Conservation (phyloP, 148 eudicot species). For the Salicornia ramosissima region DNA sequence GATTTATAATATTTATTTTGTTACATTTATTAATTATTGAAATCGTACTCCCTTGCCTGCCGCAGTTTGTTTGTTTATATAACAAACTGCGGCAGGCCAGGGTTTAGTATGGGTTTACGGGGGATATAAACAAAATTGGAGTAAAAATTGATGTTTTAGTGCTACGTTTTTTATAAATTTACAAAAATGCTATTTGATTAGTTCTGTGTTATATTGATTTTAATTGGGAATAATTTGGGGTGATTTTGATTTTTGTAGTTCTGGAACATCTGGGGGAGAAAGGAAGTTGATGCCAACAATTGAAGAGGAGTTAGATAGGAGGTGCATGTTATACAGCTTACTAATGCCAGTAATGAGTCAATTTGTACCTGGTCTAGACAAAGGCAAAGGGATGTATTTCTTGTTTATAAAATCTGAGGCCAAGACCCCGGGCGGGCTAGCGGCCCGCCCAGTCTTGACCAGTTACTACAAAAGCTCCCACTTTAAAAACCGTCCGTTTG, state of each 20-base stretch:
- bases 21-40: too few relatives aligned
- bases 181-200: too few relatives aligned
- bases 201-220: too few relatives aligned
- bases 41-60: too few relatives aligned
- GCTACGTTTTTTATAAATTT: too few relatives aligned
- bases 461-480: constrained; percentile 67
- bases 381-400: constrained; percentile 85
- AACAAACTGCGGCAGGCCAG: too few relatives aligned
- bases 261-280: constrained; percentile 84
- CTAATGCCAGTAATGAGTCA: constrained; percentile 82
- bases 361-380: constrained; percentile 57
- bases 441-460: constrained; percentile 73
- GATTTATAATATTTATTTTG: too few relatives aligned
- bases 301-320: constrained; percentile 60
- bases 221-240: neutral
- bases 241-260: constrained; percentile 33
- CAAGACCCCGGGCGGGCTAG: constrained; percentile 61
- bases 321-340: constrained; percentile 58
- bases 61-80: too few relatives aligned
- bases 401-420: constrained; percentile 69
- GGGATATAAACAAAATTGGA: too few relatives aligned
- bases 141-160: too few relatives aligned
- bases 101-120: too few relatives aligned
- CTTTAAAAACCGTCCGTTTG: constrained; percentile 50
- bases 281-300: constrained; percentile 75